A percentile compares a stretch with the other conserved stretches of the same genome.
phyloP scores from a whole-genome alignment of 768 basidiomycete genomes.

The Suillus hirtellus region DNA sequence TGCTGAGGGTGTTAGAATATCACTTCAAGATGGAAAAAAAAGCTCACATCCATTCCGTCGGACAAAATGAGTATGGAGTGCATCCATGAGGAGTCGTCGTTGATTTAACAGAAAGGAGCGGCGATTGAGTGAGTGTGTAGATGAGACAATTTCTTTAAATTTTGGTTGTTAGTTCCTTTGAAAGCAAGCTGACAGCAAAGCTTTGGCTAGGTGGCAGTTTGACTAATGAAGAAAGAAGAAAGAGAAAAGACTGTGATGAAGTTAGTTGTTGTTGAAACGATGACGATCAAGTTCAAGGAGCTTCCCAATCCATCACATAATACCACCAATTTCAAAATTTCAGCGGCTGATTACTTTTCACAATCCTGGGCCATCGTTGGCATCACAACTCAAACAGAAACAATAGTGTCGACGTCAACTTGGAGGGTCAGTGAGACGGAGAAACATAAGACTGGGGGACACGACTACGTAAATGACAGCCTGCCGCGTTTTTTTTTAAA shows the following conservation, averaged over 20 bases:
- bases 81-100: slow-evolving; percentile 23
- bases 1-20: slow-evolving; percentile 12
- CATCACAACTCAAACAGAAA: slow-evolving; percentile 29
- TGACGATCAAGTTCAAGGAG: neutral
- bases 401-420: slow-evolving; percentile 1
- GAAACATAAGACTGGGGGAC: neutral
- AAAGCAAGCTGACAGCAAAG: slow-evolving; percentile 1
- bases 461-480: neutral
- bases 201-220: slow-evolving; percentile 8
- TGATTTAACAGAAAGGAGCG: slow-evolving; percentile 27
- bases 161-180: neutral
- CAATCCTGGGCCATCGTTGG: slow-evolving; percentile 21
- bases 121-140: slow-evolving; percentile 12
- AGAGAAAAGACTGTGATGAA: slow-evolving; percentile 8
- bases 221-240: slow-evolving; percentile 7
- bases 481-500: no score
- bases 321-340: neutral
- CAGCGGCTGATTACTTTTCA: neutral
- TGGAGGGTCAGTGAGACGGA: slow-evolving; percentile 6
- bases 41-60: slow-evolving; percentile 31
- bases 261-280: neutral
- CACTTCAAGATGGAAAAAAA: neutral
- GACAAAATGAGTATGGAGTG: slow-evolving; percentile 15
- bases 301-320: slow-evolving; percentile 21
- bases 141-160: slow-evolving; percentile 7